A percentile compares a stretch with the other conserved stretches of the same genome.
Conservation (phyloP, 2,329 filamentous ascomycete genomes). For the Aspergillus eucalypticola region DNA sequence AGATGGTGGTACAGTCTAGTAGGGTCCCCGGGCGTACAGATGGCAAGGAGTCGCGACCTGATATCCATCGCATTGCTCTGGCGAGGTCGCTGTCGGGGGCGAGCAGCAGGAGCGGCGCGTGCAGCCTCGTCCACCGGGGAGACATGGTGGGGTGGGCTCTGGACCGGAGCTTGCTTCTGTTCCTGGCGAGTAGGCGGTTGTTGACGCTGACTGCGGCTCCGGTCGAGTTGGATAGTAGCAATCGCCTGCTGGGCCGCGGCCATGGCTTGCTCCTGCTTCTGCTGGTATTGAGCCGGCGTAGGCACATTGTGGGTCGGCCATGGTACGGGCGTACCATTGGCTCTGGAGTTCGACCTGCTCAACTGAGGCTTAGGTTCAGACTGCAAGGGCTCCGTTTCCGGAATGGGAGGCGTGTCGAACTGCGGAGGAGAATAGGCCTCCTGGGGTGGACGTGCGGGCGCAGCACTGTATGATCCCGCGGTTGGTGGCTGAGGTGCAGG, state of each 20-base stretch:
- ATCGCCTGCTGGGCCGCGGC: constrained; percentile 76
- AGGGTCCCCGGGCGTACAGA: constrained; percentile 88
- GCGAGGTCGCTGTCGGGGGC: constrained; percentile 74
- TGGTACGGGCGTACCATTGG: constrained; percentile 56
- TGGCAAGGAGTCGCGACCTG: constrained; percentile 76
- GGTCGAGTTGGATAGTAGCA: constrained; percentile 66
- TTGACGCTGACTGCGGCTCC: constrained; percentile 72
- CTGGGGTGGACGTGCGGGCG: constrained; percentile 56
- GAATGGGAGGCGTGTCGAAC: constrained; percentile 52
- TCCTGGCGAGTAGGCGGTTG: constrained; percentile 58
- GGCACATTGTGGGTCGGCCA: constrained; percentile 43
- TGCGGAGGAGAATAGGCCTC: constrained; percentile 48
- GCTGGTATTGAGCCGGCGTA: constrained; percentile 49
- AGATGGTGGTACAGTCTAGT: constrained; percentile 82
- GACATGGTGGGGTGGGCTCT: constrained; percentile 39
- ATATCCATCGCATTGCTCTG: constrained; percentile 83
- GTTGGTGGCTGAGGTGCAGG: constrained; percentile 45
- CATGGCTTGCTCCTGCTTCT: constrained; percentile 85
- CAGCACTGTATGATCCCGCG: constrained; percentile 39
- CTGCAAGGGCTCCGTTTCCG: constrained; percentile 60
- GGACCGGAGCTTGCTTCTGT: constrained; percentile 36
- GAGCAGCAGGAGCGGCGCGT: constrained; percentile 56
- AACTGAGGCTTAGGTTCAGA: constrained; percentile 61
- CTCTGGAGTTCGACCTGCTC: constrained; percentile 68
- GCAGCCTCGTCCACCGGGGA: constrained; percentile 31